Evolutionary conservation across 2,329 filamentous ascomycete genomes (phyloP).

Genomic region (Botrytis byssoidea): DNA sequence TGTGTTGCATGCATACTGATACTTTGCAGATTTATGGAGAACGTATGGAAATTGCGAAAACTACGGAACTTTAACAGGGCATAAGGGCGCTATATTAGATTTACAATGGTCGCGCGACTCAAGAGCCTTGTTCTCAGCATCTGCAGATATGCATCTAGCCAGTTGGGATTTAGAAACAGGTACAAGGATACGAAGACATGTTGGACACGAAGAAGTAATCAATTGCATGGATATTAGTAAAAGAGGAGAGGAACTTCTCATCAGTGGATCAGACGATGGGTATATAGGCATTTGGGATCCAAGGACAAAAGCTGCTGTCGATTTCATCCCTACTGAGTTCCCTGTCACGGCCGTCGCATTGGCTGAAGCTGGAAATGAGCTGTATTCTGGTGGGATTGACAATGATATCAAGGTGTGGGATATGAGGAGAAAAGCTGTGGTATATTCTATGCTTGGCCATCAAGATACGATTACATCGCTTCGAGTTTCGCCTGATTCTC

Average conservation of each 20-base stretch:
- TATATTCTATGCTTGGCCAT: constrained; percentile 86
- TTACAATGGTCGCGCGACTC: constrained; percentile 97
- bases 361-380: constrained; percentile 91
- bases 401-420: constrained; percentile 99
- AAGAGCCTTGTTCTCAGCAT: constrained; percentile 84
- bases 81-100: constrained; percentile 88
- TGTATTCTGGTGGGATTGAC: constrained; percentile 93
- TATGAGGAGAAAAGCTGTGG: constrained; percentile 82
- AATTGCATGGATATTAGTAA: constrained; percentile 87
- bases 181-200: constrained; percentile 84
- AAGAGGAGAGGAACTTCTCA: constrained; percentile 83
- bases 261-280: constrained; percentile 92
- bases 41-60: constrained; percentile 93
- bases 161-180: constrained; percentile 95
- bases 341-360: constrained; percentile 88
- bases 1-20: constrained; percentile 24
- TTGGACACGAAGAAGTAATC: constrained; percentile 94
- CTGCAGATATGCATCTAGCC: constrained; percentile 87
- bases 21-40: constrained; percentile 76
- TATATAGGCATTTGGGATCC: constrained; percentile 96
- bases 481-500: constrained; percentile 87
- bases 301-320: constrained; percentile 80
- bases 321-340: constrained; percentile 87
- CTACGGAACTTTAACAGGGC: constrained; percentile 83
- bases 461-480: constrained; percentile 90